Percentiles rank a stretch among this genome's conserved stretches.
Conservation (phyloP, 257 asterid genomes). For the Solanum corneliomulleri region DNA sequence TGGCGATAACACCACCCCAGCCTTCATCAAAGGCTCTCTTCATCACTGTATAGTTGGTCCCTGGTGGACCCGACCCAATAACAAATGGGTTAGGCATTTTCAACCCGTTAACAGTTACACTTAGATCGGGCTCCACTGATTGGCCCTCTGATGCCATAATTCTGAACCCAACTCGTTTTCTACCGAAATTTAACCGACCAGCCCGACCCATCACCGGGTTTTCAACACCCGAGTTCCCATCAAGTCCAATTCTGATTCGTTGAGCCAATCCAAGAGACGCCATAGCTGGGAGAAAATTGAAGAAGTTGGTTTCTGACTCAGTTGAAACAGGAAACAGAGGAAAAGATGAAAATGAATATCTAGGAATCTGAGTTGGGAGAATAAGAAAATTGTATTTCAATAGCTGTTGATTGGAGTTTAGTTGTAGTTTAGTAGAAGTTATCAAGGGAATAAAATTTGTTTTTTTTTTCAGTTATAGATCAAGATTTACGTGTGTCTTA, state of each 20-base stretch:
- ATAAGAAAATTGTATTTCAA: background rate
- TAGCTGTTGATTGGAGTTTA: background rate
- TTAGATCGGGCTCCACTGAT: conserved; percentile 70
- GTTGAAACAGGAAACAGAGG: background rate
- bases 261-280: conserved; percentile 24
- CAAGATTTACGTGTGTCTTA: background rate
- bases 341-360: conserved; percentile 25
- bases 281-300: conserved; percentile 8
- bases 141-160: conserved; percentile 24
- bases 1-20: conserved; percentile 98
- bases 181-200: background rate
- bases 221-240: background rate
- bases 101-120: conserved; percentile 83
- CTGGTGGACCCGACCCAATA: conserved; percentile 98
- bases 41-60: conserved; percentile 91
- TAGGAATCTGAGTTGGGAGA: conserved; percentile 24
- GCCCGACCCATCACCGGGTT: background rate
- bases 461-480: background rate
- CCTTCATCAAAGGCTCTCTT: conserved; percentile 95
- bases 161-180: conserved; percentile 37
- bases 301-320: no score
- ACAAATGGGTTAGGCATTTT: conserved; percentile 95
- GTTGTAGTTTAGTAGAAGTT: background rate
- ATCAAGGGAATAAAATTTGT: background rate
- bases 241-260: conserved; percentile 9